phyloP scores from a whole-genome alignment of 352 stramenopile species.

The Lagenidium sp. region DNA sequence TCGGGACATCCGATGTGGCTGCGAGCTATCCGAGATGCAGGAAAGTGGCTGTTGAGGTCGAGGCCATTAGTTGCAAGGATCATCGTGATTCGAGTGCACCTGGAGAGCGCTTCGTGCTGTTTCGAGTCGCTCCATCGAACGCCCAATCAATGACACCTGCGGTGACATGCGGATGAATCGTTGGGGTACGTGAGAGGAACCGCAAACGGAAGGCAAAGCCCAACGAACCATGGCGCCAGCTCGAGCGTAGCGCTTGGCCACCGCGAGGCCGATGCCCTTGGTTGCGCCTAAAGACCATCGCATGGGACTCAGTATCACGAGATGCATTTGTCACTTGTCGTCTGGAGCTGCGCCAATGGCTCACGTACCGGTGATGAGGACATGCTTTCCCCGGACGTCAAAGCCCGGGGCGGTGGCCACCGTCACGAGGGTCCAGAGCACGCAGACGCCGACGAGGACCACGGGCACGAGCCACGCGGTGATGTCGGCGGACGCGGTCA shows the following conservation, averaged over 20 bases:
- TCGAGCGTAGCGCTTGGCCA: conserved; percentile 41
- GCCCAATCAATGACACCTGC: conserved; percentile 29
- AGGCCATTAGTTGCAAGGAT: too few relatives aligned
- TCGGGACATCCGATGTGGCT: conserved; percentile 8
- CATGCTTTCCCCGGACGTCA: conserved; percentile 4
- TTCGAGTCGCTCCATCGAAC: conserved; percentile 21
- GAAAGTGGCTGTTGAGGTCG: not conserved
- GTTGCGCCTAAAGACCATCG: conserved; percentile 7
- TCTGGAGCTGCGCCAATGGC: too few relatives aligned
- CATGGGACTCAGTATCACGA: too few relatives aligned
- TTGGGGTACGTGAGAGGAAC: not conserved
- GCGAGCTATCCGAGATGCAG: not conserved
- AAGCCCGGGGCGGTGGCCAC: conserved; percentile 5
- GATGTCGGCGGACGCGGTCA: not conserved
- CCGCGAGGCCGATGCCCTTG: conserved; percentile 31
- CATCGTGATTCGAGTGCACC: too few relatives aligned
- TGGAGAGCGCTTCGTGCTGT: conserved; percentile 17
- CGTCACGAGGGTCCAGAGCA: conserved; percentile 4
- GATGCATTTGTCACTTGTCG: too few relatives aligned
- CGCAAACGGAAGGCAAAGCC: not conserved
- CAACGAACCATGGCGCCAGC: conserved; percentile 20
- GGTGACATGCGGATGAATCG: not conserved
- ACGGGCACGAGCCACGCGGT: not conserved
- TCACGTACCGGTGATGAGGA: conserved; percentile 18
- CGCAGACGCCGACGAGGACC: conserved; percentile 3